These are phyloP conservation scores for Phlegmacium glaucopus DNA, from an alignment of 768 basidiomycete species.

Conservation along the genomic window DNA sequence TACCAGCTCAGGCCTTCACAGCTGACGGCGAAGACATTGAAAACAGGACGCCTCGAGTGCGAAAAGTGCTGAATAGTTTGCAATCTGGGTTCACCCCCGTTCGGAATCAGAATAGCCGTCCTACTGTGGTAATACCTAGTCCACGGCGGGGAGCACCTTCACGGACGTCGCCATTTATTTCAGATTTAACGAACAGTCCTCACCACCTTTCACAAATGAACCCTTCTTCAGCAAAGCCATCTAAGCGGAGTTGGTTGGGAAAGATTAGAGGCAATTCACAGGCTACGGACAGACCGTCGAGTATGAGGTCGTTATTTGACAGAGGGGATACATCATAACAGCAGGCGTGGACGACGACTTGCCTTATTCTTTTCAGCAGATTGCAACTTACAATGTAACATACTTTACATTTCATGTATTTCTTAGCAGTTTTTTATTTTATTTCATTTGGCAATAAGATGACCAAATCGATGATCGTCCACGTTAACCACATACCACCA, in stretches of 20 bases:
- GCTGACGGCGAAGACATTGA: constrained; percentile 43
- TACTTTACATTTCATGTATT: constrained; percentile 27
- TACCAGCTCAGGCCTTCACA: constrained; percentile 66
- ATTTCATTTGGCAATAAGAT: too few relatives aligned
- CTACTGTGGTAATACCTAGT: constrained; percentile 39
- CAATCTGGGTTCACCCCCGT: constrained; percentile 74
- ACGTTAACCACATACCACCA: constrained; percentile 13
- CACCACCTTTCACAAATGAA: constrained; percentile 42
- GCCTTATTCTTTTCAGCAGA: too few relatives aligned
- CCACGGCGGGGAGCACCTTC: constrained; percentile 40
- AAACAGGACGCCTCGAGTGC: constrained; percentile 55
- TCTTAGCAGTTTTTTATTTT: constrained; percentile 22
- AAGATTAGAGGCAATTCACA: constrained; percentile 55
- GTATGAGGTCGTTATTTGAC: constrained; percentile 13
- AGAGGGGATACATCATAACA: constrained; percentile 17
- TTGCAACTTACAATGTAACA: too few relatives aligned
- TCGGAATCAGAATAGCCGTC: constrained; percentile 45
- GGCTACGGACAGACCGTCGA: constrained; percentile 12
- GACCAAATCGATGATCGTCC: constrained; percentile 3
- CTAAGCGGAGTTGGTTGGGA: constrained; percentile 68
- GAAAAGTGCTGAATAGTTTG: constrained; percentile 52
- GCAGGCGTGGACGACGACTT: too few relatives aligned
- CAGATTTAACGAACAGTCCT: constrained; percentile 25
- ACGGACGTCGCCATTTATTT: constrained; percentile 9
- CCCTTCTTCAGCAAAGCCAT: constrained; percentile 37